phyloP scores from a whole-genome alignment of 1,139 yeast species.

The Candida sp. region DNA sequence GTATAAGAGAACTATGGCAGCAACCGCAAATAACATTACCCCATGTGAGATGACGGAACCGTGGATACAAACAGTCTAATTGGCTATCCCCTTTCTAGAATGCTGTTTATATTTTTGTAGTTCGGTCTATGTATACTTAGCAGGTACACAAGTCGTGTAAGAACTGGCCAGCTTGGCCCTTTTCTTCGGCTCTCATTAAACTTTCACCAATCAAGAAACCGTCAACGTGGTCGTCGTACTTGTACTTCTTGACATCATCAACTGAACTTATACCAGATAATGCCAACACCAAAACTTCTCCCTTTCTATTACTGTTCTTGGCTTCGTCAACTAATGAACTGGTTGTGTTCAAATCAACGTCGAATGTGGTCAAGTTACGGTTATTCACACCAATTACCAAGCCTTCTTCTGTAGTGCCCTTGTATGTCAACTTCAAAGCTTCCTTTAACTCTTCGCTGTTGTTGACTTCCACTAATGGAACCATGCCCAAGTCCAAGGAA shows the following conservation, averaged over 20 bases:
- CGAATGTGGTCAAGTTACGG: slow-evolving; percentile 89
- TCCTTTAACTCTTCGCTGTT: slow-evolving; percentile 69
- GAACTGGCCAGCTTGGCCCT: slow-evolving; percentile 42
- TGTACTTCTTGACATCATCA: slow-evolving; percentile 74
- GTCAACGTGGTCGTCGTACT: slow-evolving; percentile 68
- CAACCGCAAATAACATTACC: neutral
- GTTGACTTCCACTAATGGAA: slow-evolving; percentile 96
- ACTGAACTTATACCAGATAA: slow-evolving; percentile 81
- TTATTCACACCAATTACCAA: slow-evolving; percentile 94
- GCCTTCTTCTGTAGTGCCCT: slow-evolving; percentile 45
- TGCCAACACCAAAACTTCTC: slow-evolving; percentile 79
- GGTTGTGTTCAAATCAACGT: slow-evolving; percentile 87
- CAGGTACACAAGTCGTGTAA: slow-evolving; percentile 33
- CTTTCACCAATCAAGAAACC: slow-evolving; percentile 97
- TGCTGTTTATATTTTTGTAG: no score
- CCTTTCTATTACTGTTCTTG: slow-evolving; percentile 45
- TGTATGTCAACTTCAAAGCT: slow-evolving; percentile 63
- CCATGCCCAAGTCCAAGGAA: slow-evolving; percentile 78
- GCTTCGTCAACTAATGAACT: slow-evolving; percentile 64
- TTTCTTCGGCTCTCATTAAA: slow-evolving; percentile 74
- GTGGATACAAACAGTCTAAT: neutral
- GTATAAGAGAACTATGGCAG: neutral
- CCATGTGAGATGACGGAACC: neutral
- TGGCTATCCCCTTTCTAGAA: no score
- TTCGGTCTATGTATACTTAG: slow-evolving; percentile 11